Conservation (phyloP, 2,329 filamentous ascomycete species). For the Hypoxylon rubiginosum region DNA sequence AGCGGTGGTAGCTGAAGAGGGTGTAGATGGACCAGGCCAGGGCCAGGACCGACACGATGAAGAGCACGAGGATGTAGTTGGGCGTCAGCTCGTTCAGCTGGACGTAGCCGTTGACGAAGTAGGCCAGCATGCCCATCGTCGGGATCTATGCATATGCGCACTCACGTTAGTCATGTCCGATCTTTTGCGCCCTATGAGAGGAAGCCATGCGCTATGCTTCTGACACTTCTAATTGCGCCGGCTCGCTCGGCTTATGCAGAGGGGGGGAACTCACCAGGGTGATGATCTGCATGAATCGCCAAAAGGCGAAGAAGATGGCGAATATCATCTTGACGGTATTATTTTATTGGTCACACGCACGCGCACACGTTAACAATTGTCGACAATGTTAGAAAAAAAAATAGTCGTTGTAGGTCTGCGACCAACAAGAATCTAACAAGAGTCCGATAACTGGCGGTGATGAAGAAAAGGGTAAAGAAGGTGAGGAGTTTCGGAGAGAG, state of each 20-base stretch:
- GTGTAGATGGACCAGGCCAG: conserved; percentile 75
- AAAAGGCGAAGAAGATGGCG: conserved; percentile 73
- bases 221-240: neutral
- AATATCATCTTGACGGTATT: conserved; percentile 66
- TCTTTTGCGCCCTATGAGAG: no score
- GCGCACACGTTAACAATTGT: no score
- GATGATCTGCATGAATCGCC: conserved; percentile 72
- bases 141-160: conserved; percentile 69
- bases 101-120: conserved; percentile 73
- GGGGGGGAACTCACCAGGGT: conserved; percentile 67
- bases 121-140: conserved; percentile 75
- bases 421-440: neutral
- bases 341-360: neutral
- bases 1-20: conserved; percentile 75
- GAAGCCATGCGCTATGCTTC: no score
- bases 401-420: conserved; percentile 13
- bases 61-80: conserved; percentile 73
- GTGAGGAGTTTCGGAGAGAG: conserved; percentile 9
- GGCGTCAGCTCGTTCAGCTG: conserved; percentile 70
- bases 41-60: conserved; percentile 75
- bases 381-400: no score
- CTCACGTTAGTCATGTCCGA: conserved; percentile 1
- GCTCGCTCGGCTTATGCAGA: neutral
- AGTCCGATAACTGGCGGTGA: conserved; percentile 2
- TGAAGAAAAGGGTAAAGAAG: conserved; percentile 10